Conservation (phyloP, 2,329 filamentous ascomycete species). For the Zelopaecilomyces penicillatus region DNA sequence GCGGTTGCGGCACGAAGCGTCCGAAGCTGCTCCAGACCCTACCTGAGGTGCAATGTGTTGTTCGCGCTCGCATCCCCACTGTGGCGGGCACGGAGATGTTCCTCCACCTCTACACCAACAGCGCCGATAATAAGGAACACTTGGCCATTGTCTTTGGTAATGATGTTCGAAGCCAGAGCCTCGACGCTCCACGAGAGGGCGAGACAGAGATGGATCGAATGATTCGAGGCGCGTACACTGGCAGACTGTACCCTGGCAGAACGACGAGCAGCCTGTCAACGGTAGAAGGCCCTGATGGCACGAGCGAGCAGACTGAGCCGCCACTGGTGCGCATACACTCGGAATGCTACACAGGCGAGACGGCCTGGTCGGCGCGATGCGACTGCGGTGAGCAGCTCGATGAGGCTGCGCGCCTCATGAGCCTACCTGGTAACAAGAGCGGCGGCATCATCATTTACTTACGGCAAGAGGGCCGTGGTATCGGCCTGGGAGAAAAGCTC, state of each 20-base stretch:
- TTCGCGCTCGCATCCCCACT: conserved; percentile 90
- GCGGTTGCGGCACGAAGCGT: conserved; percentile 53
- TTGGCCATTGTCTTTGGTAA: conserved; percentile 93
- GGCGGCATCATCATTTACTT: conserved; percentile 94
- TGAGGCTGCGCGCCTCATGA: conserved; percentile 91
- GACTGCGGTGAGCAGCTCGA: conserved; percentile 97
- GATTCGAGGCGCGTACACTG: conserved; percentile 88
- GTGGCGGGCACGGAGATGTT: conserved; percentile 93
- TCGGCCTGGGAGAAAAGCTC: conserved; percentile 88
- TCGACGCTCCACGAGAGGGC: conserved; percentile 63
- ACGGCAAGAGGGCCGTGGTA: conserved; percentile 90
- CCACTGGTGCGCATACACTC: conserved; percentile 92
- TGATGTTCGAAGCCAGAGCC: conserved; percentile 63
- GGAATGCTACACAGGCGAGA: conserved; percentile 98
- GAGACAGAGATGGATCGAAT: conserved; percentile 87
- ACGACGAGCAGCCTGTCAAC: conserved; percentile 58
- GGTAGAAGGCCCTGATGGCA: conserved; percentile 9
- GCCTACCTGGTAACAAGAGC: conserved; percentile 50
- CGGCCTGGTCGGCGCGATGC: conserved; percentile 94
- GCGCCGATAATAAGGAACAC: conserved; percentile 90
- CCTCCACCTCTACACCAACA: conserved; percentile 88
- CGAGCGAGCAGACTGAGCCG: conserved; percentile 9
- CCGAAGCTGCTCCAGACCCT: conserved; percentile 67
- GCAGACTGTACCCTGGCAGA: conserved; percentile 76
- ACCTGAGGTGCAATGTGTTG: conserved; percentile 84